phyloP scores from a whole-genome alignment of 2,329 filamentous ascomycete genomes.

The Ustilaginoidea virens region DNA sequence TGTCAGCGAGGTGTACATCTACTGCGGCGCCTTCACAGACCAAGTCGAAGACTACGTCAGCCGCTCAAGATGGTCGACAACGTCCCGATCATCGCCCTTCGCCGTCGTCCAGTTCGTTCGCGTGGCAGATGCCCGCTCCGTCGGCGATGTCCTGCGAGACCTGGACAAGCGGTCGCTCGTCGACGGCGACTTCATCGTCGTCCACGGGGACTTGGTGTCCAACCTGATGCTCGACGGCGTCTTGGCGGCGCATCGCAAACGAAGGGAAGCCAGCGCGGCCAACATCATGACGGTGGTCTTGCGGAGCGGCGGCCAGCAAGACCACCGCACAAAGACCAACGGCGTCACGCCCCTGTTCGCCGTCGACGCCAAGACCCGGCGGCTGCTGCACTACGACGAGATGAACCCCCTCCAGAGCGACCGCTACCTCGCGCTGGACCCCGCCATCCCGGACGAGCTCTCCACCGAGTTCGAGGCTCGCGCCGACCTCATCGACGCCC shows the following conservation, averaged over 20 bases:
- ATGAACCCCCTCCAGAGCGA: slow-evolving; percentile 54
- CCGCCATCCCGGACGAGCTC: slow-evolving; percentile 58
- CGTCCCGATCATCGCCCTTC: slow-evolving; percentile 48
- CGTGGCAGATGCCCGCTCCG: slow-evolving; percentile 66
- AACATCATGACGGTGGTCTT: slow-evolving; percentile 97
- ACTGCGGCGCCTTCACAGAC: slow-evolving; percentile 75
- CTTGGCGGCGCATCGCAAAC: slow-evolving; percentile 62
- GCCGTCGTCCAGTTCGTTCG: slow-evolving; percentile 69
- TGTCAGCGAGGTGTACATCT: slow-evolving; percentile 87
- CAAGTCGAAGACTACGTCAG: slow-evolving; percentile 78
- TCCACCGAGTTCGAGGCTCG: slow-evolving; percentile 64
- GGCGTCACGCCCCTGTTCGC: slow-evolving; percentile 72
- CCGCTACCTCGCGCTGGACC: slow-evolving; percentile 57
- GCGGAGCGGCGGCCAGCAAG: slow-evolving; percentile 52
- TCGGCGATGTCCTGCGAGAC: slow-evolving; percentile 89
- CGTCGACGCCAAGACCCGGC: slow-evolving; percentile 61
- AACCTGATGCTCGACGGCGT: slow-evolving; percentile 75
- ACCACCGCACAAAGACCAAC: slow-evolving; percentile 63
- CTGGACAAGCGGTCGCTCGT: slow-evolving; percentile 76
- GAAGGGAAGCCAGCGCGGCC: slow-evolving; percentile 73
- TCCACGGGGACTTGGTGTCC: slow-evolving; percentile 84
- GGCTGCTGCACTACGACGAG: slow-evolving; percentile 91
- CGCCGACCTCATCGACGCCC: slow-evolving; percentile 80
- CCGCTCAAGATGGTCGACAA: slow-evolving; percentile 55
- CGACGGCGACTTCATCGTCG: slow-evolving; percentile 77